Evolutionary conservation across 768 basidiomycete genomes (phyloP).

Genomic region (Dictyophora rubrovolvata): DNA sequence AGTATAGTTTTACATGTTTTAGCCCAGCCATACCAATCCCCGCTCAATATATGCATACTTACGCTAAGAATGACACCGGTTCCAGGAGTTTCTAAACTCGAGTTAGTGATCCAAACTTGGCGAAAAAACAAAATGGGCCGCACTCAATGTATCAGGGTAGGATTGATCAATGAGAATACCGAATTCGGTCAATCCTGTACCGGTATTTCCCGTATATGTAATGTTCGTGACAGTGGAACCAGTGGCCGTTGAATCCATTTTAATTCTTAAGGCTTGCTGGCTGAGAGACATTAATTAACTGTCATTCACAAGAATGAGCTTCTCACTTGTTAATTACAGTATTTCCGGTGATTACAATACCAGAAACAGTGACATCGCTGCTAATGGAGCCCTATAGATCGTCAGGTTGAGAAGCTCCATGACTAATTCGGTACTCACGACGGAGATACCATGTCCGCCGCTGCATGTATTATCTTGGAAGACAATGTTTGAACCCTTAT

Average conservation of each 20-base stretch:
- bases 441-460: slow-evolving; percentile 56
- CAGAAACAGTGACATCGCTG: slow-evolving; percentile 35
- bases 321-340: slow-evolving; percentile 43
- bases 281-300: slow-evolving; percentile 19
- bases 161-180: slow-evolving; percentile 60
- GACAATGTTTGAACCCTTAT: slow-evolving; percentile 21
- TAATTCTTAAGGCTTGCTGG: slow-evolving; percentile 51
- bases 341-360: slow-evolving; percentile 40
- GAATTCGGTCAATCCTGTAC: slow-evolving; percentile 34
- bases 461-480: slow-evolving; percentile 44
- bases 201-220: slow-evolving; percentile 35
- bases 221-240: slow-evolving; percentile 35
- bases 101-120: background rate
- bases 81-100: slow-evolving; percentile 30
- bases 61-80: slow-evolving; percentile 51
- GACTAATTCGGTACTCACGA: slow-evolving; percentile 24
- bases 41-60: background rate
- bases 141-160: slow-evolving; percentile 41
- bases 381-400: slow-evolving; percentile 32
- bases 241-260: slow-evolving; percentile 37
- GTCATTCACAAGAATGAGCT: slow-evolving; percentile 1
- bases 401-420: slow-evolving; percentile 6
- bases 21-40: background rate
- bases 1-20: background rate
- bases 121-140: background rate